These are phyloP conservation scores for Podaxis pistillaris DNA, from an alignment of 768 basidiomycete genomes.

Conservation along the genomic window DNA sequence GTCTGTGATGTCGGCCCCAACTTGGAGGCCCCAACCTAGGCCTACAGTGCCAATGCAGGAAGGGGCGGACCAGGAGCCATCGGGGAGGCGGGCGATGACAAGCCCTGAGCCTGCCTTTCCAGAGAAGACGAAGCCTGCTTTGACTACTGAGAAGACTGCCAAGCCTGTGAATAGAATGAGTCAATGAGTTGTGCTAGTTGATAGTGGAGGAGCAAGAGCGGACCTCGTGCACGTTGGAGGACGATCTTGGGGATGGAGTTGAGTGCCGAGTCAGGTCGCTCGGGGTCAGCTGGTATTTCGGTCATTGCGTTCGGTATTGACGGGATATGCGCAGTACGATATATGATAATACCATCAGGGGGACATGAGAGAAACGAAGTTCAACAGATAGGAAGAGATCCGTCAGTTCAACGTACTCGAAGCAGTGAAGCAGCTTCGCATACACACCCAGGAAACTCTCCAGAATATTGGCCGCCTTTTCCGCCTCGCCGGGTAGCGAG, in stretches of 20 bases:
- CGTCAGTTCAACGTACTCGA: background rate
- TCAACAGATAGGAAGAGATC: constrained; percentile 11
- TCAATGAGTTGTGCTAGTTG: constrained; percentile 4
- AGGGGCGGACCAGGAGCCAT: constrained; percentile 96
- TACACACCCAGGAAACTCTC: constrained; percentile 83
- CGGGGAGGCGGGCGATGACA: constrained; percentile 88
- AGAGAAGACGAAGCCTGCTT: constrained; percentile 93
- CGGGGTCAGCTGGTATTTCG: constrained; percentile 69
- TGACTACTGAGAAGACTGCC: constrained; percentile 91
- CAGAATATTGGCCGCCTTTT: constrained; percentile 91
- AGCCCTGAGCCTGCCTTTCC: constrained; percentile 93
- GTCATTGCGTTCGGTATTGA: background rate
- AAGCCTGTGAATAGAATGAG: constrained; percentile 53
- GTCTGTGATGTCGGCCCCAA: constrained; percentile 92
- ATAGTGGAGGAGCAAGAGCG: constrained; percentile 15
- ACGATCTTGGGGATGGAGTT: constrained; percentile 94
- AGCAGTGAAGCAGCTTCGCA: constrained; percentile 6
- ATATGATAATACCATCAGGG: background rate
- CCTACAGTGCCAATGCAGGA: constrained; percentile 97
- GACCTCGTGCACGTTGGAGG: constrained; percentile 85
- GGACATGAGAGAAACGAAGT: background rate
- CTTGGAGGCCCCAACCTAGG: constrained; percentile 92
- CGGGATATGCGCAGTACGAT: background rate
- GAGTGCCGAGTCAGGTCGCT: constrained; percentile 83
- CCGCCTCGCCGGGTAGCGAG: constrained; percentile 87